These are phyloP conservation scores for Entomophthora muscae DNA, from an alignment of 371 early-diverging fungal species.

Conservation along the genomic window DNA sequence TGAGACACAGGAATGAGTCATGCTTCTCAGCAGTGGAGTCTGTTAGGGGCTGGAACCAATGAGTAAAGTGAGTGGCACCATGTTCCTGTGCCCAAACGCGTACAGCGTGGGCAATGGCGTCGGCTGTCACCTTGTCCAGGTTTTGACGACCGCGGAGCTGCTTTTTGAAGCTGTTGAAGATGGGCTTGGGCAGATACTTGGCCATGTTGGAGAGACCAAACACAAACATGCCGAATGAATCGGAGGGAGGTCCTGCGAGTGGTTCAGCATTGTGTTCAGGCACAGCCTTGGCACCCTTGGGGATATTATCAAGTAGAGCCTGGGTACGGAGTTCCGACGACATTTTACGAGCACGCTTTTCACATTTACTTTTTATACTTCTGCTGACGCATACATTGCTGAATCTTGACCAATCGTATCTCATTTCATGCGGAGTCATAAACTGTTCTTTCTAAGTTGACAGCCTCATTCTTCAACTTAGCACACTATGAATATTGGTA, in stretches of 20 bases:
- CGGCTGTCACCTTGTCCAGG: conserved; percentile 82
- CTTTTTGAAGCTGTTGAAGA: conserved; percentile 72
- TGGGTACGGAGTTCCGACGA: background rate
- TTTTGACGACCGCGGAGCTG: conserved; percentile 72
- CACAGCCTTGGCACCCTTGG: conserved; percentile 1
- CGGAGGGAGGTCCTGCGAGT: conserved; percentile 35
- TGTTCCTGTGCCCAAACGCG: conserved; percentile 93
- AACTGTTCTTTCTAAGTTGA: no score
- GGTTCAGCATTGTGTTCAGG: background rate
- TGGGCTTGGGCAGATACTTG: conserved; percentile 82
- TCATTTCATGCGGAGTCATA: no score
- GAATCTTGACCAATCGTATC: no score
- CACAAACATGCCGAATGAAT: conserved; percentile 81
- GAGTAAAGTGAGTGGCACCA: conserved; percentile 92
- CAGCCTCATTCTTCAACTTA: no score
- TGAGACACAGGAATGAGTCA: conserved; percentile 86
- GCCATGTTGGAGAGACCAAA: conserved; percentile 76
- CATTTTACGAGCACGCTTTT: no score
- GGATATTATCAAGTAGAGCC: background rate
- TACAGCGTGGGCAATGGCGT: conserved; percentile 94
- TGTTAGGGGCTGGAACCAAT: conserved; percentile 99
- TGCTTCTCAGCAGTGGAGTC: conserved; percentile 97
- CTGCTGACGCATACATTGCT: no score
- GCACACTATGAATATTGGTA: no score
- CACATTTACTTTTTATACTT: no score